Conservation (phyloP, 1,284 basidiomycete species). For the Caloboletus inedulis region DNA sequence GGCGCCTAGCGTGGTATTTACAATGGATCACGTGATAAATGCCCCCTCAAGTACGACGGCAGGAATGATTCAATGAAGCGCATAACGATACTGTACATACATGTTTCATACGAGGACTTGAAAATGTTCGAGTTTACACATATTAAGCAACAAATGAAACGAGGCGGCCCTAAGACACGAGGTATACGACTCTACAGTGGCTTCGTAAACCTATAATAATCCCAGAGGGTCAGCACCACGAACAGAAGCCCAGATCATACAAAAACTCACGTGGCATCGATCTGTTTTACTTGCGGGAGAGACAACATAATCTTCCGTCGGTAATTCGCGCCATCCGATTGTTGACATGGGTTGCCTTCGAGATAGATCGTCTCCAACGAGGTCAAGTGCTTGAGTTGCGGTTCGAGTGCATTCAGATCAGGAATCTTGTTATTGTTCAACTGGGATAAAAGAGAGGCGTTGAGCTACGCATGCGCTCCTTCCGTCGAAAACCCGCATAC, state of each 20-base stretch:
- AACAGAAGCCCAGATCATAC: neutral
- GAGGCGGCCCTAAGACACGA: neutral
- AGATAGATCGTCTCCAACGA: slow-evolving; percentile 89
- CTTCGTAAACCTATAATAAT: slow-evolving; percentile 22
- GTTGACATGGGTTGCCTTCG: slow-evolving; percentile 92
- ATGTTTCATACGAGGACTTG: neutral
- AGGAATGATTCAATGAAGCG: neutral
- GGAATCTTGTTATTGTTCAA: slow-evolving; percentile 86
- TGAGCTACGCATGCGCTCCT: neutral
- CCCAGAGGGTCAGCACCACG: slow-evolving; percentile 7
- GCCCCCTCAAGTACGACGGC: neutral
- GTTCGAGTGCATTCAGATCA: slow-evolving; percentile 64
- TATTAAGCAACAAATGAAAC: neutral
- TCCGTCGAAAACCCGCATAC: slow-evolving; percentile 43
- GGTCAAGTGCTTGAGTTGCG: slow-evolving; percentile 65
- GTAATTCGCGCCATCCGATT: slow-evolving; percentile 74
- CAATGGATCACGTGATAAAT: slow-evolving; percentile 14
- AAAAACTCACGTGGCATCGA: slow-evolving; percentile 86
- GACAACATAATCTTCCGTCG: slow-evolving; percentile 87
- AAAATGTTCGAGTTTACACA: neutral
- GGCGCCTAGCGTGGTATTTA: neutral
- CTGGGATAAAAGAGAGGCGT: slow-evolving; percentile 39
- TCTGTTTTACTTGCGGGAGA: slow-evolving; percentile 86
- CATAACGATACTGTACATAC: neutral
- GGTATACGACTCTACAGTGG: slow-evolving; percentile 10